Percentiles rank a stretch among this genome's conserved stretches.
phyloP scores from a whole-genome alignment of 2,329 filamentous ascomycete species.

The Sphaerostilbella broomeana region DNA sequence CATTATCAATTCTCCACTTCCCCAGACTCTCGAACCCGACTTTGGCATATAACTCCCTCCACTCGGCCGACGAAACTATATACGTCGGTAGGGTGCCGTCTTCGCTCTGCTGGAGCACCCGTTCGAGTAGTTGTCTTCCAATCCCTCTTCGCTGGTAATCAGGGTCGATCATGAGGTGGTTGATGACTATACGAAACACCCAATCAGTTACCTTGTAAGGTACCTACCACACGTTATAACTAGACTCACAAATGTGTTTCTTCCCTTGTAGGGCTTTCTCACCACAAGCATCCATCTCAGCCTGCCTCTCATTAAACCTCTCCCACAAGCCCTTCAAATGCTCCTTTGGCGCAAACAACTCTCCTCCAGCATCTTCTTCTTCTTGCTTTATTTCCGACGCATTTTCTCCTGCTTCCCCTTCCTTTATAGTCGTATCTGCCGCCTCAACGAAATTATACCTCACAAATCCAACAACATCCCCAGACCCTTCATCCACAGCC shows the following conservation, averaged over 20 bases:
- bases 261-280: slow-evolving; percentile 14
- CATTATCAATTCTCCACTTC: slow-evolving; percentile 17
- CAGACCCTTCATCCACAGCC: slow-evolving; percentile 4
- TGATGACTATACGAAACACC: slow-evolving; percentile 13
- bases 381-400: neutral
- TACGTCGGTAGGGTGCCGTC: slow-evolving; percentile 8
- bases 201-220: neutral
- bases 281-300: slow-evolving; percentile 18
- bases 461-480: slow-evolving; percentile 7
- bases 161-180: slow-evolving; percentile 20
- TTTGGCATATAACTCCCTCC: slow-evolving; percentile 15
- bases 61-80: slow-evolving; percentile 19
- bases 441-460: too few species aligned
- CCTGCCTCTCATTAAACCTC: slow-evolving; percentile 14
- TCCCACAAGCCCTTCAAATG: slow-evolving; percentile 19
- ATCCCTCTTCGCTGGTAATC: slow-evolving; percentile 17
- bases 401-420: neutral
- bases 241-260: slow-evolving; percentile 16
- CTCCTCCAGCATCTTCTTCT: neutral
- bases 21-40: slow-evolving; percentile 17
- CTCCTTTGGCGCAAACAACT: slow-evolving; percentile 14
- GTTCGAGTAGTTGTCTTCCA: slow-evolving; percentile 13
- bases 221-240: too few species aligned
- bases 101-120: slow-evolving; percentile 12
- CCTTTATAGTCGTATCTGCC: too few species aligned